Conservation (phyloP, 2,329 filamentous ascomycete genomes). For the Aureobasidium pullulans region DNA sequence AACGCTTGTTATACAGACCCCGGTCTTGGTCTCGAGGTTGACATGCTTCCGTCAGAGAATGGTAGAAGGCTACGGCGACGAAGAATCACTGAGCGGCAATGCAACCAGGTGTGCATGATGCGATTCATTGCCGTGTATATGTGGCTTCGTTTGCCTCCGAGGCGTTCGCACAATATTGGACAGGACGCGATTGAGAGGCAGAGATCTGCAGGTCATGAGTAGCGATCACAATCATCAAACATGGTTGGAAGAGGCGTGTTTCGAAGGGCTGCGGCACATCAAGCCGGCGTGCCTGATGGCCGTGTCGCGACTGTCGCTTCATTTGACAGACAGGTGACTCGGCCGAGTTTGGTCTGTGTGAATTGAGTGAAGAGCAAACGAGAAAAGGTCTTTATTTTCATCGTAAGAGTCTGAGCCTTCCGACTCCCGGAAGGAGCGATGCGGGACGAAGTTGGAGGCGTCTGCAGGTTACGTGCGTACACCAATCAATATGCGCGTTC, state of each 20-base stretch:
- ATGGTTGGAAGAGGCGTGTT: conserved; percentile 7
- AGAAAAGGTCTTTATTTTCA: background rate
- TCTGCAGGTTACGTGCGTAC: background rate
- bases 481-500: background rate
- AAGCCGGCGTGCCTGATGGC: background rate
- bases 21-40: background rate
- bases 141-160: no score
- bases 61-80: background rate
- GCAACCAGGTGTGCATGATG: background rate
- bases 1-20: background rate
- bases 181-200: background rate
- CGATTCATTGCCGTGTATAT: background rate
- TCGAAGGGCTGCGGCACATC: background rate
- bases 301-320: background rate
- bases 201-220: conserved; percentile 1
- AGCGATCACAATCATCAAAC: conserved; percentile 7
- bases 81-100: background rate
- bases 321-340: background rate
- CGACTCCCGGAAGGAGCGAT: background rate
- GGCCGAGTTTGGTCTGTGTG: background rate
- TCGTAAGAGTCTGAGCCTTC: background rate
- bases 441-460: background rate
- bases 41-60: no score
- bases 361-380: background rate
- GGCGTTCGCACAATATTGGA: background rate